A percentile compares a stretch with the other conserved stretches of the same genome.
These are phyloP conservation scores for Strigomonas galati DNA, from an alignment of 208 protist genomes.

Conservation along the genomic window DNA sequence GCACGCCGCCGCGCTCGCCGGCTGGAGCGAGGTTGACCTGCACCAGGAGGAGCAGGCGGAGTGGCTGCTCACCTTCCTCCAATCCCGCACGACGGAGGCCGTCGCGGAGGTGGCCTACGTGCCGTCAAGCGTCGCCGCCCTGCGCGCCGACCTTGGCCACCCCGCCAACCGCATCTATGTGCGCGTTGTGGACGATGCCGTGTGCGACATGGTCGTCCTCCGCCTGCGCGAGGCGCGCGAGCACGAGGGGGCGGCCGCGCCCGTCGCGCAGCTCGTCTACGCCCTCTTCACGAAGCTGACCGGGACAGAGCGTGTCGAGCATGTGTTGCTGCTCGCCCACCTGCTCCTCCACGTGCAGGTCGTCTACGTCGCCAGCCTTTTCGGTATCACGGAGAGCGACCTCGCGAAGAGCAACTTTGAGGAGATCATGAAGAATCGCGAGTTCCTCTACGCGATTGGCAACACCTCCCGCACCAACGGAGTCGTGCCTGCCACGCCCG, in stretches of 20 bases:
- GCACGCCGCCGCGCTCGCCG: conserved; percentile 9
- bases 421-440: conserved; percentile 39
- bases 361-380: conserved; percentile 66
- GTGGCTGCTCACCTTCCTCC: conserved; percentile 39
- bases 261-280: conserved; percentile 49
- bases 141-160: conserved; percentile 28
- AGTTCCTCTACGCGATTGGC: conserved; percentile 67
- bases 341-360: conserved; percentile 46
- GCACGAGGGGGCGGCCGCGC: conserved; percentile 4
- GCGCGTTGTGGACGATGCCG: conserved; percentile 20
- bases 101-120: conserved; percentile 47
- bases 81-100: conserved; percentile 21
- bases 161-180: conserved; percentile 36
- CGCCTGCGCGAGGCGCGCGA: conserved; percentile 30
- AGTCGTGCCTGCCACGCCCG: conserved; percentile 35
- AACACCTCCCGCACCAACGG: conserved; percentile 12
- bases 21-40: conserved; percentile 28
- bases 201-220: conserved; percentile 69
- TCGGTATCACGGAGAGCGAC: conserved; percentile 80
- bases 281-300: conserved; percentile 60
- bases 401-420: conserved; percentile 76
- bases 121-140: conserved; percentile 33
- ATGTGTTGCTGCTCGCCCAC: conserved; percentile 55
- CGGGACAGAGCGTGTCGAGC: conserved; percentile 52
- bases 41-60: conserved; percentile 25